Evolutionary conservation across 495 filamentous ascomycete species (phyloP).

Genomic region (Neurospora discreta): DNA sequence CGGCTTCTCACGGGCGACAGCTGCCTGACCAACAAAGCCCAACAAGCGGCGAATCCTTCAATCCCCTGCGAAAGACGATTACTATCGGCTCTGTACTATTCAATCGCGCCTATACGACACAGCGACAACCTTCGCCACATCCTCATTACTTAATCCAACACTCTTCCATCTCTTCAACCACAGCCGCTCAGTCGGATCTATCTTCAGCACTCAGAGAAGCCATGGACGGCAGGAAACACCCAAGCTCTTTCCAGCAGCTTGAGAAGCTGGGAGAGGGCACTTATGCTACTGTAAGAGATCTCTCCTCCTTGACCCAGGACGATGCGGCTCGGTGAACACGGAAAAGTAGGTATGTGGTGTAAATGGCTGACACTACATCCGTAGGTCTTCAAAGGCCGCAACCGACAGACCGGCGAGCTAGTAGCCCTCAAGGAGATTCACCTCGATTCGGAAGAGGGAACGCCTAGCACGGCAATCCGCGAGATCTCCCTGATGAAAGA

Average conservation of each 20-base stretch:
- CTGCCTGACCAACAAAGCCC: constrained; percentile 4
- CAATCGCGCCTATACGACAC: constrained; percentile 22
- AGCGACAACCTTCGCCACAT: constrained; percentile 13
- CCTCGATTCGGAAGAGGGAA: constrained; percentile 96
- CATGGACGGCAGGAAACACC: constrained; percentile 85
- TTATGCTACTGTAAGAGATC: constrained; percentile 79
- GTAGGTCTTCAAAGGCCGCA: constrained; percentile 96
- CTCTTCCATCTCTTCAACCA: constrained; percentile 7
- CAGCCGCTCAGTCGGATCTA: not conserved
- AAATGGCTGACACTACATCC: not conserved
- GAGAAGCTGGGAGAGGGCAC: constrained; percentile 98
- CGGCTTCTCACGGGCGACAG: constrained; percentile 20
- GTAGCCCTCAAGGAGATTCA: constrained; percentile 99
- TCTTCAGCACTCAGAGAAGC: constrained; percentile 6
- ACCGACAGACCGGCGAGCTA: constrained; percentile 89
- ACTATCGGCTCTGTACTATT: constrained; percentile 36
- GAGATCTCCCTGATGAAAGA: constrained; percentile 99
- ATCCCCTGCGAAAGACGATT: constrained; percentile 9
- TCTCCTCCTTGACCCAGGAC: not conserved
- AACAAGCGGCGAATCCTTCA: not conserved
- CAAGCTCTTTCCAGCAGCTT: constrained; percentile 95
- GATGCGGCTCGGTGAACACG: not conserved
- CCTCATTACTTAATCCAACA: constrained; percentile 9
- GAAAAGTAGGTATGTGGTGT: not conserved
- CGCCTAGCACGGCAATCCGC: constrained; percentile 94